Base-by-base conservation (phyloP, 306 rosid species). In the Medicago arabica region DNA sequence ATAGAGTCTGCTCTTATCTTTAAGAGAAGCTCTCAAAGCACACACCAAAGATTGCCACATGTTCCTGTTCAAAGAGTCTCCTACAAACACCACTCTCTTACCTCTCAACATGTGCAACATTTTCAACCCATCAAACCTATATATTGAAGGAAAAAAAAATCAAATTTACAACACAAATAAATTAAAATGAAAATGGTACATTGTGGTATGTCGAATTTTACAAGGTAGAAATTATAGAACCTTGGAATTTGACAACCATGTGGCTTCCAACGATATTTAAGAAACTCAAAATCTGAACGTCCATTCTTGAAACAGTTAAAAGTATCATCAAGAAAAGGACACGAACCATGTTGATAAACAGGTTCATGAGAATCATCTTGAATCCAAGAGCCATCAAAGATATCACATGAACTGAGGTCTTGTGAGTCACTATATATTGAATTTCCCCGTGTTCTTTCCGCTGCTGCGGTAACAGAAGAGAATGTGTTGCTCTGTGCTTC, bases 221-320 rank as follows among this genome's bases (percentile, higher is more conserved):
- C 36, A 21, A 58, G n/a, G 19, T 62, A 63, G 23, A 58, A 58
- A 58, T 7, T 23, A 61, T 10, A 65, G 44, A 64, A 82, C 83
- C 83, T 83, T 53, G 83, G 86, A 73, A 83, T 69, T 19, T 61
- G 65, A 39, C 86, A 83, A 4, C 80, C 76, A 31, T 61, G 83
- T 18, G 86, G 83, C 80, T 83, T 74, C 86, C 86, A 83, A 0
- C 78, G 69, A 64, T 74, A 78, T 65, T 69, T 69, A 38, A 78
- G 83, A 63, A 68, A 83, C 10, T 61, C 58, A 0, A 5, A 68
- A 63, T 83, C 83, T 0, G 81, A 72, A 13, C 86, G 83, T 9
- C 78, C 75, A 16, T 83, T 83, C 74, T 83, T 83, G 86, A 78
- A 83, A 78, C 83, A 83, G 83, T 83, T 83, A 57, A 83, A 83